phyloP scores from a whole-genome alignment of 176 grass and related monocot genomes.

The Dactylis glomerata region DNA sequence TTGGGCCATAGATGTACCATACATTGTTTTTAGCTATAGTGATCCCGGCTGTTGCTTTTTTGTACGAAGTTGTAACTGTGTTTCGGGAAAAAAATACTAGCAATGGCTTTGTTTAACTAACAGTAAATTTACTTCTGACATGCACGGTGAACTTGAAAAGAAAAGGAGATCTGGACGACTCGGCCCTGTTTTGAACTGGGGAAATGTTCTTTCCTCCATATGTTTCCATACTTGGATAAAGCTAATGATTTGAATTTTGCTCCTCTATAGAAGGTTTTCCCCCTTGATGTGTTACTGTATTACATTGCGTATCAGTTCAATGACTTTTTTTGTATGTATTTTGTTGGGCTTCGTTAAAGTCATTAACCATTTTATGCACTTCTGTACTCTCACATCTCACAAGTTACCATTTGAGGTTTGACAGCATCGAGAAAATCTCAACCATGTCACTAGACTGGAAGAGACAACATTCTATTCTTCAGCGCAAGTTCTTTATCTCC shows the following conservation, averaged over 20 bases:
- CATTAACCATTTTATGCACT: background rate
- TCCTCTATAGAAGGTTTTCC: background rate
- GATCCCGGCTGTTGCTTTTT: background rate
- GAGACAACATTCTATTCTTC: background rate
- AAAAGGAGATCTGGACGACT: background rate
- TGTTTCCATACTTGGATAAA: background rate
- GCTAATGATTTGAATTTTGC: background rate
- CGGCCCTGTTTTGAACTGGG: background rate
- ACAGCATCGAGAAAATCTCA: background rate
- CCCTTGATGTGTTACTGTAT: background rate
- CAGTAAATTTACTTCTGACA: background rate
- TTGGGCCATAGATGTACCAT: background rate
- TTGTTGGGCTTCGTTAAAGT: background rate
- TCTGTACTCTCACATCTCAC: background rate
- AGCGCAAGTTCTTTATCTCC: background rate
- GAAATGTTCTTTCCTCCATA: background rate
- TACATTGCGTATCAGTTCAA: background rate
- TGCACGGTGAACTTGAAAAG: background rate
- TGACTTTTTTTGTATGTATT: background rate
- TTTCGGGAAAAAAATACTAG: background rate
- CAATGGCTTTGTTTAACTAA: background rate
- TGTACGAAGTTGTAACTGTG: background rate
- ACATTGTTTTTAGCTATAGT: slow-evolving; percentile 21
- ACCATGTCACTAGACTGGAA: background rate
- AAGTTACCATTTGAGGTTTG: background rate